These are phyloP conservation scores for Cyberlindnera japonica DNA, from an alignment of 805 yeast genomes.

Conservation along the genomic window DNA sequence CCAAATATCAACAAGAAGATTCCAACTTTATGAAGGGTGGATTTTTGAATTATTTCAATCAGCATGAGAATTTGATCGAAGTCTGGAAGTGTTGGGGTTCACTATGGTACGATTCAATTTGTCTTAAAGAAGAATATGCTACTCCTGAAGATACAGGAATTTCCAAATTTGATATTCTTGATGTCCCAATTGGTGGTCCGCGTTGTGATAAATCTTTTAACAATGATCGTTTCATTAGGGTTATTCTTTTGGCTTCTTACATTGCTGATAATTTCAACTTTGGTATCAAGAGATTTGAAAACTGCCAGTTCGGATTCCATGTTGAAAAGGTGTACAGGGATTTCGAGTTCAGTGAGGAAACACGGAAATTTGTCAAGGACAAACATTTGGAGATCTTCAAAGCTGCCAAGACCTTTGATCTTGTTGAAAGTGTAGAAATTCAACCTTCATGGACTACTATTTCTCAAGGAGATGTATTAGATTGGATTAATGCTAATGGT, in stretches of 20 bases:
- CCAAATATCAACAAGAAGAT: slow-evolving; percentile 10
- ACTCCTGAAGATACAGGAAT: slow-evolving; percentile 54
- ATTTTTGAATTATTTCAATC: slow-evolving; percentile 45
- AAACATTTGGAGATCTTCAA: slow-evolving; percentile 13
- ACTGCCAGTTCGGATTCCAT: slow-evolving; percentile 22
- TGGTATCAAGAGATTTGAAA: slow-evolving; percentile 48
- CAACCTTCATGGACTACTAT: slow-evolving; percentile 6
- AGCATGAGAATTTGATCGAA: slow-evolving; percentile 64
- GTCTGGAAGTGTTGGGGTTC: slow-evolving; percentile 87
- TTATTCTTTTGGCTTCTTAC: slow-evolving; percentile 46
- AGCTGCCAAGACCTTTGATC: slow-evolving; percentile 15
- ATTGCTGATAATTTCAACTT: slow-evolving; percentile 50
- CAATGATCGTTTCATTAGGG: slow-evolving; percentile 48
- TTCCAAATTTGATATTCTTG: slow-evolving; percentile 50
- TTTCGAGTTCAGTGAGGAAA: slow-evolving; percentile 4
- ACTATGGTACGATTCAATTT: slow-evolving; percentile 66
- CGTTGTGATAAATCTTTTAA: slow-evolving; percentile 39
- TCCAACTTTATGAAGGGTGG: slow-evolving; percentile 22
- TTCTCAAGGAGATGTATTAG: slow-evolving; percentile 3
- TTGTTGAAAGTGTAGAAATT: slow-evolving; percentile 13
- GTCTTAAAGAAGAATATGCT: slow-evolving; percentile 49
- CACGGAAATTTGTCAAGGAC: slow-evolving; percentile 10
- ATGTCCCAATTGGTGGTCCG: slow-evolving; percentile 63
- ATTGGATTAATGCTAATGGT: slow-evolving; percentile 9
- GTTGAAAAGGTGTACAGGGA: slow-evolving; percentile 14